Evolutionary conservation across 73 alveolate species (phyloP).

Genomic region (Paramecium sonneborni): DNA sequence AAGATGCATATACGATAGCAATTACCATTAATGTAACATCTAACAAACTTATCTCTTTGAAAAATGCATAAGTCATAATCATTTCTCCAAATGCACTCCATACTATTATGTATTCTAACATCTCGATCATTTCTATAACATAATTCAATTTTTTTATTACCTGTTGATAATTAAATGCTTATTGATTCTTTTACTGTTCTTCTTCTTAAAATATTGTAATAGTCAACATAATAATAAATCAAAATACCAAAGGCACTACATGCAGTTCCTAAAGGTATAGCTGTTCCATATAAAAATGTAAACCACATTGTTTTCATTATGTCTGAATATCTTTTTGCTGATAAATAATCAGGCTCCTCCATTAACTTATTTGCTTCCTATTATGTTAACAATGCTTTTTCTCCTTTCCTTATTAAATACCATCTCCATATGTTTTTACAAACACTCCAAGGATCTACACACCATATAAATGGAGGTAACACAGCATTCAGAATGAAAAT

Average conservation of each 20-base stretch:
- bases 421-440: not conserved
- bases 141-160: not conserved
- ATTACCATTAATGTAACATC: not conserved
- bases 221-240: not conserved
- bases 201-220: conserved; percentile 37
- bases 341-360: conserved; percentile 53
- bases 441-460: conserved; percentile 30
- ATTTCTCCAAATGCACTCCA: conserved; percentile 53
- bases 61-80: conserved; percentile 4
- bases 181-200: conserved; percentile 60
- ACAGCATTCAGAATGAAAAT: conserved; percentile 33
- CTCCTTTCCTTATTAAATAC: not conserved
- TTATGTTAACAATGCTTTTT: conserved; percentile 19
- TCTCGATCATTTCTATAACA: conserved; percentile 47
- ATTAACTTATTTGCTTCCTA: conserved; percentile 55
- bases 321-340: conserved; percentile 60
- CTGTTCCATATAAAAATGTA: conserved; percentile 47
- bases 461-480: conserved; percentile 53
- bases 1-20: conserved; percentile 17
- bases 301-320: conserved; percentile 64
- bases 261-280: conserved; percentile 46
- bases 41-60: not conserved
- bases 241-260: not conserved
- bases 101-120: conserved; percentile 25
- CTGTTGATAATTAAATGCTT: conserved; percentile 13